Base-by-base conservation (phyloP, 2,329 filamentous ascomycete species). In the Neofusicoccum kwambonambiense region DNA sequence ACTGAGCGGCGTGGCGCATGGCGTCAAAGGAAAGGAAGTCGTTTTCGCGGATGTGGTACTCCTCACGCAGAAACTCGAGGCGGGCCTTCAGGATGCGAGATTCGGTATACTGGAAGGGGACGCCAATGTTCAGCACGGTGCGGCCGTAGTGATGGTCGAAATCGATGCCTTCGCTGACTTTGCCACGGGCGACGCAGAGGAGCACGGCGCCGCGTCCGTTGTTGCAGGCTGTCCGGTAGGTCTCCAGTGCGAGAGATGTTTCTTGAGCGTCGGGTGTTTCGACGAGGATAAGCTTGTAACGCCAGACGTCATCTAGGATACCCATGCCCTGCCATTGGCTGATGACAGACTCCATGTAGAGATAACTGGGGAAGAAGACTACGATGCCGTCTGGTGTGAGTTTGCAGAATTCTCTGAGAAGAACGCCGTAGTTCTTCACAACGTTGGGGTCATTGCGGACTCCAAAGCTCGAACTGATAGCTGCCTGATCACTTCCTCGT, bases 241-340 rank as follows among this genome's bases (percentile, higher is more conserved):
- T 98, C 78, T 99, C 95, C 7, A 99, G 84, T 0, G 95, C 95
- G 6, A 99, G 84, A 0, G 93, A 96, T 0, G 95, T 99, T 80
- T 99, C 95, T 78, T 99, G 95, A 1, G 93, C 92, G 76, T 99
- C 95, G 0, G 95, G 95, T 0, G 96, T 99, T 81, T 99, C 95
- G 66, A 99, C 95, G 7, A 99, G 85, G 69, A 99, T 97, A 69
- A 99, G 86, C 77, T 99, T 99, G 82, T 97, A 97, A 78, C 97
- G 97, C 95, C 95, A 99, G 37, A 99, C 93, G 75, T 95, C 91
- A 78, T 99, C 95, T 41, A 99, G 83, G 68, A 98, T 97, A 31
- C 93, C 93, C 93, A 98, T 98, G 64, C 92, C 93, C 77, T 99
- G 95, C 95, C 95, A 99, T 88, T 97, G 97, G 76, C 90, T 94